Percentiles rank a stretch among this genome's conserved stretches.
These are phyloP conservation scores for Penicillium griseofulvum DNA, from an alignment of 2,329 filamentous ascomycete genomes.

Conservation along the genomic window DNA sequence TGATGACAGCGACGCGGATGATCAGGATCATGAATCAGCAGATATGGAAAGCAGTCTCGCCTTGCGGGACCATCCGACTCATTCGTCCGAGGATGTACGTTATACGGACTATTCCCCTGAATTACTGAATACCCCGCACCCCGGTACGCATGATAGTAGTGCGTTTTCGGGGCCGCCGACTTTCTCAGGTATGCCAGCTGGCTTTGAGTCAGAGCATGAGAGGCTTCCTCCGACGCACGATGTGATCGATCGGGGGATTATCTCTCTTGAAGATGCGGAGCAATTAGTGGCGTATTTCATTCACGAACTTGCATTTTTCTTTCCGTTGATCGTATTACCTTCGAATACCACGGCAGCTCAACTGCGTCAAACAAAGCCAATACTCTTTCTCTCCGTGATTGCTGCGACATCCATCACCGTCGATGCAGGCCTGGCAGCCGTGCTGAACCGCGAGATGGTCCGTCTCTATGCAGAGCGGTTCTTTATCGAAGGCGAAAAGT, in stretches of 20 bases:
- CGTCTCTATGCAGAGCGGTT: conserved; percentile 49
- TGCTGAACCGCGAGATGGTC: conserved; percentile 50
- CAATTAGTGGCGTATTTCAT: conserved; percentile 34
- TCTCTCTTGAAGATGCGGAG: conserved; percentile 32
- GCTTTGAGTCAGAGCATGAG: conserved; percentile 18
- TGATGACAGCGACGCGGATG: conserved; percentile 22
- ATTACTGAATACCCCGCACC: conserved; percentile 15
- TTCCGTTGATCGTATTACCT: conserved; percentile 32
- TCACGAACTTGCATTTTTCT: conserved; percentile 30
- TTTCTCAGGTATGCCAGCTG: conserved; percentile 17
- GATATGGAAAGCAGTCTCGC: conserved; percentile 17
- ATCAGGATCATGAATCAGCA: conserved; percentile 14
- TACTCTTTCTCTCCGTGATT: conserved; percentile 69
- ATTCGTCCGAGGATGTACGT: conserved; percentile 20
- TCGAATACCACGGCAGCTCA: conserved; percentile 29
- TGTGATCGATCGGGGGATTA: conserved; percentile 33
- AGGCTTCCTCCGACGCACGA: conserved; percentile 19
- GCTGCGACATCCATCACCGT: conserved; percentile 62
- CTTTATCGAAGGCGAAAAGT: conserved; percentile 51
- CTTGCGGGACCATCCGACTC: conserved; percentile 22
- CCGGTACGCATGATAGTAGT: conserved; percentile 19
- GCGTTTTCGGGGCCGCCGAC: conserved; percentile 21
- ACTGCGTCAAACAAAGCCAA: conserved; percentile 51
- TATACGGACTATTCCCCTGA: conserved; percentile 28
- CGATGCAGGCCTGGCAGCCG: conserved; percentile 42